phyloP scores from a whole-genome alignment of 306 rosid genomes.

The Acacia confusa region DNA sequence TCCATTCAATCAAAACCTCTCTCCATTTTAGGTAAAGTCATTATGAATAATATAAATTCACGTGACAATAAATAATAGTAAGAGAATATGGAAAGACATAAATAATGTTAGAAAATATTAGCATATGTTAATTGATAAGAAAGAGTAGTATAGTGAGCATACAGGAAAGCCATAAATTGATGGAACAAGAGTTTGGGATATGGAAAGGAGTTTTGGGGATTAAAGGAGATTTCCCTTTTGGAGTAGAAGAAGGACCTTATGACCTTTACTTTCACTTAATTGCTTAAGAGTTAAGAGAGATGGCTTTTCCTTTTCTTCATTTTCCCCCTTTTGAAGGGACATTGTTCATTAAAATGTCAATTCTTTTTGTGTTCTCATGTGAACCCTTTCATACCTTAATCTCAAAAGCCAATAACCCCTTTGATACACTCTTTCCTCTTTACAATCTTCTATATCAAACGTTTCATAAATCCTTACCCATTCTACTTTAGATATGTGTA shows the following conservation, averaged over 20 bases:
- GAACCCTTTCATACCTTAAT: constrained; percentile 32
- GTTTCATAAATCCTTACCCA: not conserved
- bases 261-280: constrained; percentile 33
- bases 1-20: not conserved
- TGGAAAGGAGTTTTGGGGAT: constrained; percentile 27
- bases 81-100: not conserved
- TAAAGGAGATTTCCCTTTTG: constrained; percentile 52
- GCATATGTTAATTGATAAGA: not conserved
- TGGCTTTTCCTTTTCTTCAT: constrained; percentile 35
- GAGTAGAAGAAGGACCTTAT: constrained; percentile 29
- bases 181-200: constrained; percentile 21
- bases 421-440: not conserved
- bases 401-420: not conserved
- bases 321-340: constrained; percentile 21
- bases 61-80: not conserved
- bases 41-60: too few species aligned
- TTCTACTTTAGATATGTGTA: too few species aligned
- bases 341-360: constrained; percentile 32
- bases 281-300: constrained; percentile 32
- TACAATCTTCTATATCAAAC: not conserved
- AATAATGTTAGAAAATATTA: not conserved
- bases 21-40: not conserved
- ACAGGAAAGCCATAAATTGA: not conserved
- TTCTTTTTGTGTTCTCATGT: constrained; percentile 35
- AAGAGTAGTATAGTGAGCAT: not conserved